Percentiles rank a stretch among this genome's conserved stretches.
These are phyloP conservation scores for Thermoascus crustaceus DNA, from an alignment of 2,329 filamentous ascomycete genomes.

Conservation along the genomic window DNA sequence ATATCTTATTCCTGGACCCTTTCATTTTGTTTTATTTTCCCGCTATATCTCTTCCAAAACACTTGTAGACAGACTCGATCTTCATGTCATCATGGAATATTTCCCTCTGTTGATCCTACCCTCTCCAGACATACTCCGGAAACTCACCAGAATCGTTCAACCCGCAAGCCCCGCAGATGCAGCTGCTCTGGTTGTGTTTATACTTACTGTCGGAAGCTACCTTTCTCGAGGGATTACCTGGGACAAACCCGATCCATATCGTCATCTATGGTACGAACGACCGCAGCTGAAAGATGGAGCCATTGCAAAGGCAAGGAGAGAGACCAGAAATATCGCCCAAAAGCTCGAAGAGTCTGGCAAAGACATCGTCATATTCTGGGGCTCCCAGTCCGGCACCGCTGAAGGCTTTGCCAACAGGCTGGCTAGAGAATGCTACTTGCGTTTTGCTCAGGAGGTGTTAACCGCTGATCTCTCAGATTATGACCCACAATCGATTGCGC, in stretches of 20 bases:
- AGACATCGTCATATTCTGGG: conserved; percentile 90
- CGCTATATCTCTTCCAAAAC: no score
- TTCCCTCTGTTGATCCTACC: no score
- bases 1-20: no score
- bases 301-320: conserved; percentile 12
- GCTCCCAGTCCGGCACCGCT: conserved; percentile 88
- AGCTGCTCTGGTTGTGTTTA: conserved; percentile 27
- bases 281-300: conserved; percentile 36
- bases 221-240: conserved; percentile 38
- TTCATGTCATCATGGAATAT: no score
- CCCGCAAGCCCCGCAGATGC: no score
- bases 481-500: conserved; percentile 77
- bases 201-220: conserved; percentile 31
- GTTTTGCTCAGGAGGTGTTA: conserved; percentile 90
- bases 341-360: conserved; percentile 32
- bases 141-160: no score
- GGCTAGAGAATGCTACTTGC: conserved; percentile 81
- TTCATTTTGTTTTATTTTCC: no score
- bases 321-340: conserved; percentile 41
- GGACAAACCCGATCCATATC: conserved; percentile 44
- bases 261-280: conserved; percentile 42
- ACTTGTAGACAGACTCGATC: no score
- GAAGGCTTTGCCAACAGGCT: conserved; percentile 88
- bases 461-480: conserved; percentile 90
- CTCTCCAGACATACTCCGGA: no score